Base-by-base conservation (phyloP, 805 yeast species). In the Blastobotrys mokoenaii region DNA sequence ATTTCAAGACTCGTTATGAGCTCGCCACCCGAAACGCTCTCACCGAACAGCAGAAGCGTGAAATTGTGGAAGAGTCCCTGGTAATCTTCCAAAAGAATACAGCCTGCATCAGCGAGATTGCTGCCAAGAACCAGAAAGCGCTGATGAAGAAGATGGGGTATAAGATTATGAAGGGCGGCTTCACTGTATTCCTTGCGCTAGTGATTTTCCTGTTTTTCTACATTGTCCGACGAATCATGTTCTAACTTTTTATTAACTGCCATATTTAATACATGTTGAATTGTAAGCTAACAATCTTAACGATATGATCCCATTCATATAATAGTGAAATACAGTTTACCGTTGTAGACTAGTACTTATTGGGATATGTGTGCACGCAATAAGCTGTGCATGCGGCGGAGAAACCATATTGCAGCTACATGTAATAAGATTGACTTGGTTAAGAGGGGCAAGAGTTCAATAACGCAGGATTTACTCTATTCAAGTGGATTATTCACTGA, bases 1-100 rank as follows among this genome's bases (percentile, higher is more conserved):
- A 68, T 27, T 86, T 81, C 67, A 85, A 84, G 66, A 72, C 82
- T 53, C 84, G 82, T 53, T 85, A 80, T 63, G 95, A 85, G 66
- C 66, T 84, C 46, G 77, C 77, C 40, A 85, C 95, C 3, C 74
- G 95, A 58, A 74, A 79, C 52, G 67, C 65, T n/a, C 69, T 85
- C 49, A 72, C 82, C 2, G 95, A 85, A 63, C 66, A 66, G 34
- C 84, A 85, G 64, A 86, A 85, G 66, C 61, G 68, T 46, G 84
- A 80, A 45, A 73, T 85, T 51, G 79, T 85, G 39, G 74, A 76
- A 30, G 90, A 84, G 58, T 69, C 88, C 8, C 69, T 73, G 56
- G 76, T 72, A 51, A 78, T 84, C 40, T 86, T 82, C 60, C 68
- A 69, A 46, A 77, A 80, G 67, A 81, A 80, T 62, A 72, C 73